A percentile compares a stretch with the other conserved stretches of the same genome.
These are phyloP conservation scores for Peterozyma xylosa DNA, from an alignment of 805 yeast species.

Conservation along the genomic window DNA sequence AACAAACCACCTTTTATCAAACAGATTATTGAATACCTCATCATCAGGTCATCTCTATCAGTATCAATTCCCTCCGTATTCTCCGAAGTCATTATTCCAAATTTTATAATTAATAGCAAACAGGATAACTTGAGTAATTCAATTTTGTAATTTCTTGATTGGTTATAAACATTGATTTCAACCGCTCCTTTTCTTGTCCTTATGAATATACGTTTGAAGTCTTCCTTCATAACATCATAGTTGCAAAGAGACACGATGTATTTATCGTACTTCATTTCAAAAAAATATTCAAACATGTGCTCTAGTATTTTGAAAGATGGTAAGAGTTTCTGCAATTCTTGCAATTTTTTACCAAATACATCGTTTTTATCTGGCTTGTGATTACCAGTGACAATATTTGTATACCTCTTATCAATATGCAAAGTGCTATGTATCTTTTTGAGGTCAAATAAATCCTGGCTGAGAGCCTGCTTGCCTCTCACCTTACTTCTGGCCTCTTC, in stretches of 20 bases:
- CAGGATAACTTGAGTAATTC: constrained; percentile 4
- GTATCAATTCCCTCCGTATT: not conserved
- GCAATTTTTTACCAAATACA: constrained; percentile 7
- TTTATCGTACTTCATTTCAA: constrained; percentile 3
- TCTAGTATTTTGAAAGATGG: constrained; percentile 3
- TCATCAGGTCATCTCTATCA: constrained; percentile 2
- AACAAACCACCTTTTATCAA: constrained; percentile 1
- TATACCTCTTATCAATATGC: constrained; percentile 5
- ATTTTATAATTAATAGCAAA: constrained; percentile 4
- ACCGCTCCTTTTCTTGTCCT: constrained; percentile 7
- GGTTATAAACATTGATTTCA: constrained; percentile 3
- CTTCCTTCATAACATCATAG: not conserved
- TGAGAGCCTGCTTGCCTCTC: not conserved
- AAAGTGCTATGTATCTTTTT: constrained; percentile 1
- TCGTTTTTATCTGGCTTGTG: constrained; percentile 3
- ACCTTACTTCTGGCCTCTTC: not conserved
- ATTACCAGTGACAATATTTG: constrained; percentile 1
- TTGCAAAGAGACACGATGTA: not conserved
- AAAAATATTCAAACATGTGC: constrained; percentile 3
- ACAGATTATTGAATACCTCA: constrained; percentile 1
- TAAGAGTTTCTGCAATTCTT: constrained; percentile 4
- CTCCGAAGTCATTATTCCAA: constrained; percentile 1
- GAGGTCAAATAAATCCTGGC: constrained; percentile 1
- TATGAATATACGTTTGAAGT: constrained; percentile 4
- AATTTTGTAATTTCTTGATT: not conserved